Evolutionary conservation across 208 protist genomes (phyloP), one percentile per base, ranked within the genome.

Genomic region (Leishmania mexicana): DNA sequence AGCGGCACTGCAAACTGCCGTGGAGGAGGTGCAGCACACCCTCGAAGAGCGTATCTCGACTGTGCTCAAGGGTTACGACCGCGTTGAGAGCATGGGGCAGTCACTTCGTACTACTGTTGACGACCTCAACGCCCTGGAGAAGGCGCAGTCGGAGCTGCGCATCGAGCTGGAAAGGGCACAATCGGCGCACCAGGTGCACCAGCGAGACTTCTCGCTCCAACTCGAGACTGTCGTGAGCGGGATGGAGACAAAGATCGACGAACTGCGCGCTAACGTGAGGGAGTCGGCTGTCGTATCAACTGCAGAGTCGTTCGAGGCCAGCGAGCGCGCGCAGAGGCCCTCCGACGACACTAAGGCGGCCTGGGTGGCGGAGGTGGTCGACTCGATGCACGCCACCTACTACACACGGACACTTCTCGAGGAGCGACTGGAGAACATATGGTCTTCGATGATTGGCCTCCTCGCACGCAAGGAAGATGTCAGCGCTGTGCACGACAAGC

Each of bases 371-470:
- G 76, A 85, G 49, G 77, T 85, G 51, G 31, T 85, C 38, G 68
- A 81, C 67, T 38, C 58, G 24, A 72, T 87, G 17, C 75, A 83
- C 24, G 76, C 53, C 21, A 80, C 70, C 42, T 84, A 62, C 75
- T 94, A 93, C 80, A 84, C 76, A 17, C 85, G 83, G 54, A 49
- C 81, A 11, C 74, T 93, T 79, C 73, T 96, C 24, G 94, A 97
- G 75, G 87, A 88, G 75, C 90, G 94, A 45, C 83, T 97, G 71
- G 90, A 94, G 81, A 93, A 86, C 79, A 89, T 96, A 58, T 96
- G 91, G 92, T 82, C 80, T 4, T 94, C 92, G 5, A 84, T 96
- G 73, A 65, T 94, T 2, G 82, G 81, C 28, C 84, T 95, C 31
- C 85, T 96, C 49, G 73, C 92, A 67, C 91, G 87, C 28, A 97